Evolutionary conservation across 352 stramenopile genomes (phyloP).

Genomic region (Phytophthora europaea): DNA sequence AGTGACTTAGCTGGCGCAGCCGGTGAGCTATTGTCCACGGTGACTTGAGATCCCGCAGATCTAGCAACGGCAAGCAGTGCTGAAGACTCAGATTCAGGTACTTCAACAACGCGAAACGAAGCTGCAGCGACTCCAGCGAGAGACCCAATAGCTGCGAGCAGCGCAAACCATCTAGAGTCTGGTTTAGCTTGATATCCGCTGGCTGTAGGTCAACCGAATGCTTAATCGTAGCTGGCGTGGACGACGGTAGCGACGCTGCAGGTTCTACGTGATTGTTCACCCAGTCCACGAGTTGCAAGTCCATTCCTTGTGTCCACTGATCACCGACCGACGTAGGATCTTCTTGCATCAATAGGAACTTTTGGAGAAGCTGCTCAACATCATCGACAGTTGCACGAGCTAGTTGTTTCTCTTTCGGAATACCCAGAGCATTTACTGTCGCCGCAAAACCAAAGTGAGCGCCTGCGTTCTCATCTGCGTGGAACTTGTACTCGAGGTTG

Average conservation of each 20-base stretch:
- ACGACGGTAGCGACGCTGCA: slow-evolving; percentile 30
- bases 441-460: slow-evolving; percentile 69
- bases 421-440: slow-evolving; percentile 64
- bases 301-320: slow-evolving; percentile 76
- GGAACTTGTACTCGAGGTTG: slow-evolving; percentile 69
- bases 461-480: slow-evolving; percentile 63
- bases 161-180: slow-evolving; percentile 73
- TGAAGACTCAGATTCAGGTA: slow-evolving; percentile 83
- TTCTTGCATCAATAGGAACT: slow-evolving; percentile 32
- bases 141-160: slow-evolving; percentile 76
- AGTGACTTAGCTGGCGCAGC: slow-evolving; percentile 81
- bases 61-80: slow-evolving; percentile 74
- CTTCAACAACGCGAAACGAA: slow-evolving; percentile 87
- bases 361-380: slow-evolving; percentile 49
- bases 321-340: slow-evolving; percentile 6
- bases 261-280: slow-evolving; percentile 85
- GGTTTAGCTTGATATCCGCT: slow-evolving; percentile 76
- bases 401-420: slow-evolving; percentile 76
- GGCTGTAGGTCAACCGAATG: slow-evolving; percentile 75
- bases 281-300: slow-evolving; percentile 89
- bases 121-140: slow-evolving; percentile 65
- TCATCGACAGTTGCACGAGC: slow-evolving; percentile 48
- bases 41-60: slow-evolving; percentile 79
- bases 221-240: slow-evolving; percentile 27
- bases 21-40: slow-evolving; percentile 81